These are phyloP conservation scores for Sugiyamaella paludigena DNA, from an alignment of 1,139 yeast species.

Conservation along the genomic window DNA sequence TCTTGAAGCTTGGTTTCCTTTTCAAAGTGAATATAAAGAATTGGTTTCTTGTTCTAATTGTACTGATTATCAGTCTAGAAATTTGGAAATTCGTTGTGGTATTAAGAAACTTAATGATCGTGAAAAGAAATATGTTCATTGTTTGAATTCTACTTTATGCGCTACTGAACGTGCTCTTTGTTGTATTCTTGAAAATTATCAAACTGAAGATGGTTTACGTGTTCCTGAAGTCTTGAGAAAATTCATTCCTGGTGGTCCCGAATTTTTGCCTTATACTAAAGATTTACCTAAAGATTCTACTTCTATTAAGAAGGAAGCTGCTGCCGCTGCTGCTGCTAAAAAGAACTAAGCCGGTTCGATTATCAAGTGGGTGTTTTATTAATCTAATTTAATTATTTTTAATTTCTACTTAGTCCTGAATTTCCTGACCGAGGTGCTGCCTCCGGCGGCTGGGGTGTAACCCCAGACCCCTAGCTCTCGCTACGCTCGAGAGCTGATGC, in stretches of 20 bases:
- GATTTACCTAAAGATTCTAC: conserved; percentile 94
- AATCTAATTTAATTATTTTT: too few species aligned
- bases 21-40: conserved; percentile 97
- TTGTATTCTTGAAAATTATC: conserved; percentile 96
- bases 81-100: conserved; percentile 98
- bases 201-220: conserved; percentile 90
- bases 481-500: too few species aligned
- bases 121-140: conserved; percentile 97
- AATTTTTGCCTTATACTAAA: conserved; percentile 83
- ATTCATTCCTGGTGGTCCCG: conserved; percentile 98
- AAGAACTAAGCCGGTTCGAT: too few species aligned
- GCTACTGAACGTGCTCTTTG: conserved; percentile 98
- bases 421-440: too few species aligned
- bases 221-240: conserved; percentile 94
- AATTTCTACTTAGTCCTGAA: too few species aligned
- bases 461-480: too few species aligned
- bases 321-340: too few species aligned
- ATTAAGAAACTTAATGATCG: conserved; percentile 92
- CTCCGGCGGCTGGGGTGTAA: too few species aligned
- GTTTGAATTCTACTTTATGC: conserved; percentile 94
- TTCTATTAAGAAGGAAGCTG: conserved; percentile 61
- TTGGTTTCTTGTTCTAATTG: conserved; percentile 98
- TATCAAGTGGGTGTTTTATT: too few species aligned
- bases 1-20: conserved; percentile 99
- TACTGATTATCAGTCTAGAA: conserved; percentile 98